A percentile compares a stretch with the other conserved stretches of the same genome.
phyloP scores from a whole-genome alignment of 257 asterid genomes.

The Solanum paucissectum region DNA sequence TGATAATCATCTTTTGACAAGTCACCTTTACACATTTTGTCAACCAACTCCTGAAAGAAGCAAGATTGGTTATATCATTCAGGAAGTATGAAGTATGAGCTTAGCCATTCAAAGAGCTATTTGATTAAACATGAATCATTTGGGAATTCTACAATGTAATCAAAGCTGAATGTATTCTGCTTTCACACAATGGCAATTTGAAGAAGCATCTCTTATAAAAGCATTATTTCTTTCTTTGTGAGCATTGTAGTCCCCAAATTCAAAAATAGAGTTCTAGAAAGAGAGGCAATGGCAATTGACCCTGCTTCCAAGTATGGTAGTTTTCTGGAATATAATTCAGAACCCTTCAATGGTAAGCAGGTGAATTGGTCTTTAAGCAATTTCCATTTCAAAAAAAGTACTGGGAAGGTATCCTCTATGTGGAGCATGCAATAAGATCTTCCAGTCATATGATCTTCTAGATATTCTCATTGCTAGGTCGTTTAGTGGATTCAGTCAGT shows the following conservation, averaged over 20 bases:
- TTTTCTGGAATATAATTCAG: neutral
- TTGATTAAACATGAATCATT: neutral
- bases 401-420: neutral
- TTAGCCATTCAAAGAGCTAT: neutral
- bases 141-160: neutral
- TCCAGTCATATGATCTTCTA: neutral
- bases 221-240: neutral
- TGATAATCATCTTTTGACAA: constrained; percentile 72
- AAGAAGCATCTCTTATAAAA: neutral
- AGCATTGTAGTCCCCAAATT: neutral
- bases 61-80: neutral
- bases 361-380: neutral
- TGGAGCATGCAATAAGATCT: neutral
- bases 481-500: neutral
- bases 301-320: neutral
- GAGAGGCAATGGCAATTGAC: neutral
- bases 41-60: constrained; percentile 57
- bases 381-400: neutral
- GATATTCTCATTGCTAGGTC: neutral
- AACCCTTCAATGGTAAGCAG: neutral
- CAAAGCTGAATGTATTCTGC: neutral
- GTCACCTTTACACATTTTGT: constrained; percentile 66
- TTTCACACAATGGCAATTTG: neutral
- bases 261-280: neutral
- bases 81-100: neutral